phyloP scores from a whole-genome alignment of 805 yeast genomes.

The Jamesozyma gamospora region DNA sequence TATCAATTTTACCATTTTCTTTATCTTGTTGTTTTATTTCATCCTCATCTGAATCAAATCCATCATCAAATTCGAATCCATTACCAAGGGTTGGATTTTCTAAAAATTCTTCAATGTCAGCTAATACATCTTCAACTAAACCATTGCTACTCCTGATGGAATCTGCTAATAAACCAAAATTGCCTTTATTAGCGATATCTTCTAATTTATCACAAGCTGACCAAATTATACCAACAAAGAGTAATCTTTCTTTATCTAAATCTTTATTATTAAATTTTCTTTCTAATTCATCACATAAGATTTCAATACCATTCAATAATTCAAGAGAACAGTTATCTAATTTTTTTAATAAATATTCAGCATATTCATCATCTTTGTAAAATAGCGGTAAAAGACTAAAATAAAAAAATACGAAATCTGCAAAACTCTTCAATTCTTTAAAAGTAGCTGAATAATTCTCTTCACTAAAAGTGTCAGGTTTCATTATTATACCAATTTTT shows the following conservation, averaged over 20 bases:
- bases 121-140: constrained; percentile 51
- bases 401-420: constrained; percentile 19
- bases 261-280: constrained; percentile 16
- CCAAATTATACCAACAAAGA: constrained; percentile 64
- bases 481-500: constrained; percentile 37
- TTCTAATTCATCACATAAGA: constrained; percentile 16
- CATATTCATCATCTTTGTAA: constrained; percentile 15
- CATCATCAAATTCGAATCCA: constrained; percentile 27
- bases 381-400: constrained; percentile 24
- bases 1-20: constrained; percentile 15
- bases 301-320: constrained; percentile 16
- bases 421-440: constrained; percentile 23
- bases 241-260: constrained; percentile 36
- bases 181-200: constrained; percentile 38
- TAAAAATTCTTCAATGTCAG: constrained; percentile 61
- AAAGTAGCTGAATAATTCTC: constrained; percentile 15
- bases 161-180: constrained; percentile 41
- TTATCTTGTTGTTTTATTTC: constrained; percentile 15
- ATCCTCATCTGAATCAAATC: constrained; percentile 24
- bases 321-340: constrained; percentile 16
- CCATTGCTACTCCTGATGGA: constrained; percentile 31
- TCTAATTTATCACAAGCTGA: constrained; percentile 45
- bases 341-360: constrained; percentile 13
- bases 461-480: constrained; percentile 19
- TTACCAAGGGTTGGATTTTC: constrained; percentile 47